Conservation (phyloP, 495 filamentous ascomycete species). For the Penicillium goetzii region DNA sequence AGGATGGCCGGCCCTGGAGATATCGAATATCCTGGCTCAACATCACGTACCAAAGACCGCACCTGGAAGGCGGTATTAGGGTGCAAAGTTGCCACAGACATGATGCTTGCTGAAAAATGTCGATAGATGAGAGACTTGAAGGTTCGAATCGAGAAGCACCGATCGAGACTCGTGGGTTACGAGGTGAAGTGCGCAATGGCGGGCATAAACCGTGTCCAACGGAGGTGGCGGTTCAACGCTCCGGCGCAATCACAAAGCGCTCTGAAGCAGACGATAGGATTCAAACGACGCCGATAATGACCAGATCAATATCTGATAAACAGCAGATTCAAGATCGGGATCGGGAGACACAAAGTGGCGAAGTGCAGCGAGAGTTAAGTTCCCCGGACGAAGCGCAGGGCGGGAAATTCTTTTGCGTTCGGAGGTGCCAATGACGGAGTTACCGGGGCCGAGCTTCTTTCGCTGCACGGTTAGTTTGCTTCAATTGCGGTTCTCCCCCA, state of each 20-base stretch:
- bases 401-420: slow-evolving; percentile 49
- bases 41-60: slow-evolving; percentile 65
- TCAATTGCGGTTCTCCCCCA: background rate
- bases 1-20: background rate
- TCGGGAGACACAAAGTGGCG: slow-evolving; percentile 6
- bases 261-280: background rate
- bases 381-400: slow-evolving; percentile 26
- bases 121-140: slow-evolving; percentile 42
- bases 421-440: slow-evolving; percentile 48
- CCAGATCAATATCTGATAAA: background rate
- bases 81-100: slow-evolving; percentile 57
- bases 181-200: background rate
- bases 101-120: slow-evolving; percentile 32
- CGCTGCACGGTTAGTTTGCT: slow-evolving; percentile 22
- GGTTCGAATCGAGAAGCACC: background rate
- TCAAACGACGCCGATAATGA: slow-evolving; percentile 1
- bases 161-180: background rate
- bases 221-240: slow-evolving; percentile 19
- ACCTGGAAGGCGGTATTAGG: slow-evolving; percentile 71
- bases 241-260: slow-evolving; percentile 11
- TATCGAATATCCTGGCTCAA: background rate
- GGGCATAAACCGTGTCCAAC: slow-evolving; percentile 9
- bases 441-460: slow-evolving; percentile 46
- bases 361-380: slow-evolving; percentile 14
- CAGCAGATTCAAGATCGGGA: background rate